Conservation (phyloP, 805 yeast species). For the Ogataea thermomethanolica region DNA sequence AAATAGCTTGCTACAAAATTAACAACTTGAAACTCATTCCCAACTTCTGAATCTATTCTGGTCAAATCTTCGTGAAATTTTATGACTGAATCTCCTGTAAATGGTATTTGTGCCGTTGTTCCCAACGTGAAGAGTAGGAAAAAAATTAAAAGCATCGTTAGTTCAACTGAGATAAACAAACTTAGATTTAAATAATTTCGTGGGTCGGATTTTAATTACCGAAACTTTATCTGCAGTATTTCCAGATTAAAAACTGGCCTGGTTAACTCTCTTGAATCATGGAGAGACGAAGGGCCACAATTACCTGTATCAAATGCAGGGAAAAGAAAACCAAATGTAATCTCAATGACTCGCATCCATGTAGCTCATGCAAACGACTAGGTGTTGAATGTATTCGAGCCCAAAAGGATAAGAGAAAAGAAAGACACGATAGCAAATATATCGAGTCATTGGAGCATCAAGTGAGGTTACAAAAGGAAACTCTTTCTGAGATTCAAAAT, state of each 20-base stretch:
- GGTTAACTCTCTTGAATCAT: background rate
- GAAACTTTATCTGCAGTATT: conserved; percentile 2
- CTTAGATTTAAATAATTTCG: background rate
- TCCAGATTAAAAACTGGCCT: background rate
- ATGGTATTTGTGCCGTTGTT: conserved; percentile 1
- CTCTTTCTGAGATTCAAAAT: background rate
- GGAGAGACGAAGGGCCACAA: conserved; percentile 7
- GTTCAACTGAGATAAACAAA: no score
- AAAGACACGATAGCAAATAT: conserved; percentile 16
- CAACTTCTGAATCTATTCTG: conserved; percentile 9
- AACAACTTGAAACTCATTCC: conserved; percentile 7
- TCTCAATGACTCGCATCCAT: conserved; percentile 12
- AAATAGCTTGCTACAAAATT: conserved; percentile 4
- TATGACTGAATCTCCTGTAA: background rate
- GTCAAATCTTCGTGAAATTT: conserved; percentile 9
- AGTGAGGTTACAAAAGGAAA: background rate
- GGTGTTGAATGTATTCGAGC: conserved; percentile 12
- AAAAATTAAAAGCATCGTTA: background rate
- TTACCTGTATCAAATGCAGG: conserved; percentile 23
- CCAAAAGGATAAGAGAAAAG: conserved; percentile 15
- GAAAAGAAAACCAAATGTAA: conserved; percentile 23
- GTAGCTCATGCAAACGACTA: conserved; percentile 18
- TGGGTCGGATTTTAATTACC: conserved; percentile 4
- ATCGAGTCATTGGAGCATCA: conserved; percentile 4
- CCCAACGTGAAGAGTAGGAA: background rate